A percentile compares a stretch with the other conserved stretches of the same genome.
These are phyloP conservation scores for Camellia japonica DNA, from an alignment of 148 eudicot genomes.

Conservation along the genomic window DNA sequence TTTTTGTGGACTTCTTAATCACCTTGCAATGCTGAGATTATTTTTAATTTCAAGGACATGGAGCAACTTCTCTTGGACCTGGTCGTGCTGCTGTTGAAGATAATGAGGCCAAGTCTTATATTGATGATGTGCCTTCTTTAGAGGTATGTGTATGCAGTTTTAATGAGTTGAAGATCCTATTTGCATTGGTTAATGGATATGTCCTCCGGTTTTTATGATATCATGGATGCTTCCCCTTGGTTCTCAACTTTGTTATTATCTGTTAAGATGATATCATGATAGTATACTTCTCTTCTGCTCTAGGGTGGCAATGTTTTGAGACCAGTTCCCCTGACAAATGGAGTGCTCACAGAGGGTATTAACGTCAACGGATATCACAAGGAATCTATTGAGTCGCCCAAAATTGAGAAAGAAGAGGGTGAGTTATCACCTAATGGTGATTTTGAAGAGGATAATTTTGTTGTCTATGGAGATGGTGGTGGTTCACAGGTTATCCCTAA, in stretches of 20 bases:
- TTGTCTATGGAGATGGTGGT: slow-evolving; percentile 32
- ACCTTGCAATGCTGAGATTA: slow-evolving; percentile 18
- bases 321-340: slow-evolving; percentile 39
- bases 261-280: background rate
- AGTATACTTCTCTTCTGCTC: slow-evolving; percentile 15
- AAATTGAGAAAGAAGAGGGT: slow-evolving; percentile 84
- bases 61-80: slow-evolving; percentile 28
- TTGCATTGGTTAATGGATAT: background rate
- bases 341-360: slow-evolving; percentile 31
- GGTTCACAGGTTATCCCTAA: slow-evolving; percentile 32
- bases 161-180: background rate
- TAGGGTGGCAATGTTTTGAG: slow-evolving; percentile 52
- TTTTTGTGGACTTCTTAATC: background rate
- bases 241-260: background rate
- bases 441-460: slow-evolving; percentile 59
- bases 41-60: slow-evolving; percentile 39
- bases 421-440: slow-evolving; percentile 76
- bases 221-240: background rate
- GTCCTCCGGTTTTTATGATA: background rate
- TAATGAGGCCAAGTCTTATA: slow-evolving; percentile 41
- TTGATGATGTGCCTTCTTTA: slow-evolving; percentile 32
- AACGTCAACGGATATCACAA: slow-evolving; percentile 34
- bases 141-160: slow-evolving; percentile 41
- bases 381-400: slow-evolving; percentile 41
- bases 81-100: slow-evolving; percentile 32